phyloP scores from a whole-genome alignment of 805 yeast species.

The Saccharomycopsis sp. region DNA sequence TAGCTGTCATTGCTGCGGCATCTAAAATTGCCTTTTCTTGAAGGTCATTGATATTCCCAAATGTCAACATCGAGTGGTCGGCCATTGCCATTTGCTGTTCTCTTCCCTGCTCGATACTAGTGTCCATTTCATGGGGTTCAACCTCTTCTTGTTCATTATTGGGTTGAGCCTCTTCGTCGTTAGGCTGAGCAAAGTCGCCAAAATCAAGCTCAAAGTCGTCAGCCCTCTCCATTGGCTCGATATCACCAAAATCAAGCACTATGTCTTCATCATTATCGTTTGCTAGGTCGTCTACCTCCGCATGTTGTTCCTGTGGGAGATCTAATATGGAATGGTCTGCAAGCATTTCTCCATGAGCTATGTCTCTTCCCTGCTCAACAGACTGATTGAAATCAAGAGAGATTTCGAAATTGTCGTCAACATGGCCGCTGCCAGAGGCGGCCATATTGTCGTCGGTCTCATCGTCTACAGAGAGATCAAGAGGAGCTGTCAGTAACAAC shows the following conservation, averaged over 20 bases:
- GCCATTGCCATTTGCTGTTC: slow-evolving; percentile 22
- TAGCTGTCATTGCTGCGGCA: slow-evolving; percentile 5
- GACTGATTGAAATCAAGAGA: slow-evolving; percentile 43
- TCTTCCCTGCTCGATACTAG: slow-evolving; percentile 54
- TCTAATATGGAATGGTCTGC: slow-evolving; percentile 24
- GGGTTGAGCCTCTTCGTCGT: slow-evolving; percentile 10
- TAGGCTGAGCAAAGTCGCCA: slow-evolving; percentile 22
- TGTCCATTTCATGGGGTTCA: slow-evolving; percentile 29
- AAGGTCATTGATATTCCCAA: neutral
- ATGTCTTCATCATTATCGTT: slow-evolving; percentile 13
- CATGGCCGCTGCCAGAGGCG: slow-evolving; percentile 26
- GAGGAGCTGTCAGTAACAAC: slow-evolving; percentile 59
- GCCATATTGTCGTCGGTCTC: slow-evolving; percentile 27
- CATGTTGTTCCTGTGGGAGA: slow-evolving; percentile 20
- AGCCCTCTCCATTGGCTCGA: slow-evolving; percentile 22
- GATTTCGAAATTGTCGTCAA: slow-evolving; percentile 43
- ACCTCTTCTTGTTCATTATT: slow-evolving; percentile 17
- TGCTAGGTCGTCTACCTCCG: neutral
- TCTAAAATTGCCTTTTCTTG: neutral
- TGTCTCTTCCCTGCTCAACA: slow-evolving; percentile 27
- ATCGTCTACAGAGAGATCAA: slow-evolving; percentile 33
- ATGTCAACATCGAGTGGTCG: neutral
- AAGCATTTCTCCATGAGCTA: slow-evolving; percentile 23
- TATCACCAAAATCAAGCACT: slow-evolving; percentile 20
- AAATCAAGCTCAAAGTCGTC: slow-evolving; percentile 29